Evolutionary conservation across 2,329 filamentous ascomycete species (phyloP), one percentile per base, ranked within the genome.

Genomic region (Colletotrichum acutatum): DNA sequence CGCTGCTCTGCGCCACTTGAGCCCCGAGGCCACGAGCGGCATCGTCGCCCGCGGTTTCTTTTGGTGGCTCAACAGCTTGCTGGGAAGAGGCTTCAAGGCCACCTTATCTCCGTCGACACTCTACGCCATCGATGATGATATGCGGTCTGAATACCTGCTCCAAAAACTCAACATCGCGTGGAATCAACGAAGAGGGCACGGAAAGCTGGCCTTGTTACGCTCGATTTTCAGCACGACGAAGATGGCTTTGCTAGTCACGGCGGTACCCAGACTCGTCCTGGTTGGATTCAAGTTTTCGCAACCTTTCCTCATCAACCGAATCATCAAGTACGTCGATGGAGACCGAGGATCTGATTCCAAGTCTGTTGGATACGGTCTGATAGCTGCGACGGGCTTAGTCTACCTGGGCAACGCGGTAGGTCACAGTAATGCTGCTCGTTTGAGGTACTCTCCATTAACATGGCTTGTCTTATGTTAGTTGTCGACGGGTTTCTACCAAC

Each of bases 1-100:
- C n/a, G 56, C 66, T 0, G 42, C 66, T 4, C 56, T 63, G 9
- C 52, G 34, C 0, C 30, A 32, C 19, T 42, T 60, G 12, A 60
- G 70, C 9, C 70, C 66, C 0, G 70, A 72, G 34, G 24, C 70
- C 4, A 72, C 70, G 1, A 72, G 70, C 24, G 80, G 80, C 0
- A 80, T 79, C 0, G 74, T 82, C 2, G 79, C 71, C 32, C 78
- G 79, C 0, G 79, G 80, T 0, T 78, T 82, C 66, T 82, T 82
- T 34, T 70, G 81, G 26, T 82, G 80, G 80, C 71, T 82, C 16
- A 81, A 82, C 46, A 72, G 76, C 7, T 56, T 82, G 14, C 79
- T 77, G 1, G 77, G 76, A 19, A 75, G 77, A 34, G 78, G 78
- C 4, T 72, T 70, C 34, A 72, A 54, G 26, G 59, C 72, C 0